Conservation (phyloP, 2,329 filamentous ascomycete species). For the Xenoacremonium recifei region DNA sequence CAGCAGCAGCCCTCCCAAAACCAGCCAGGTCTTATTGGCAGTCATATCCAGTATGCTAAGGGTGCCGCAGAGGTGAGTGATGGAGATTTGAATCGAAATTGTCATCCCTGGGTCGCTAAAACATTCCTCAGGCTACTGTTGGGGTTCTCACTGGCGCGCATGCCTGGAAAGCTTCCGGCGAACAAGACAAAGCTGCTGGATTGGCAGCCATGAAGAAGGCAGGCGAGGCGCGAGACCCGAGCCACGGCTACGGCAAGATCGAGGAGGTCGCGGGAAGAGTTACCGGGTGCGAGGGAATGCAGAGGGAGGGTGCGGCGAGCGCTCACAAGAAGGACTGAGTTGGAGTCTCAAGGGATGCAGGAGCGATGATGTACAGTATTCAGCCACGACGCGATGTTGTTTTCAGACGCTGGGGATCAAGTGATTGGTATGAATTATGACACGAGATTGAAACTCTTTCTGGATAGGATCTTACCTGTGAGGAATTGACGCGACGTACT, state of each 20-base stretch:
- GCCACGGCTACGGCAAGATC: slow-evolving; percentile 58
- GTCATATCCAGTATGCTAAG: slow-evolving; percentile 68
- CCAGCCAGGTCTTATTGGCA: slow-evolving; percentile 59
- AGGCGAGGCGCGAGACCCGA: slow-evolving; percentile 52
- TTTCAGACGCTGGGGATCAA: too few relatives aligned
- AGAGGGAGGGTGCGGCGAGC: slow-evolving; percentile 58
- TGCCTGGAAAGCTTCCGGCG: slow-evolving; percentile 62
- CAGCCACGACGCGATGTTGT: too few relatives aligned
- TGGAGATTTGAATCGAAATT: slow-evolving; percentile 1
- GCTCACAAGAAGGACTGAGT: slow-evolving; percentile 29
- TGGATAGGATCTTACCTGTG: too few relatives aligned
- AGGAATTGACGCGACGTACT: too few relatives aligned
- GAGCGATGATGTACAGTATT: too few relatives aligned
- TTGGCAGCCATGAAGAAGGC: slow-evolving; percentile 62
- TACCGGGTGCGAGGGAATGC: slow-evolving; percentile 69
- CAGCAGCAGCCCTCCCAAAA: slow-evolving; percentile 26
- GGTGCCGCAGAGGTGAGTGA: slow-evolving; percentile 60
- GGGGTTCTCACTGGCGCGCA: slow-evolving; percentile 61
- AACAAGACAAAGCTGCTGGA: slow-evolving; percentile 62
- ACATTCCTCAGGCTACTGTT: slow-evolving; percentile 57
- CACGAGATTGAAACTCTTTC: too few relatives aligned
- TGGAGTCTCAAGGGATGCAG: background rate
- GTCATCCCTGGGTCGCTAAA: too few relatives aligned
- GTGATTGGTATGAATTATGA: too few relatives aligned
- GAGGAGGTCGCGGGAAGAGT: slow-evolving; percentile 65